Percentiles rank a stretch among this genome's conserved stretches.
Evolutionary conservation across 257 asterid genomes (phyloP).

Genomic region (Rubia yunnanensis): DNA sequence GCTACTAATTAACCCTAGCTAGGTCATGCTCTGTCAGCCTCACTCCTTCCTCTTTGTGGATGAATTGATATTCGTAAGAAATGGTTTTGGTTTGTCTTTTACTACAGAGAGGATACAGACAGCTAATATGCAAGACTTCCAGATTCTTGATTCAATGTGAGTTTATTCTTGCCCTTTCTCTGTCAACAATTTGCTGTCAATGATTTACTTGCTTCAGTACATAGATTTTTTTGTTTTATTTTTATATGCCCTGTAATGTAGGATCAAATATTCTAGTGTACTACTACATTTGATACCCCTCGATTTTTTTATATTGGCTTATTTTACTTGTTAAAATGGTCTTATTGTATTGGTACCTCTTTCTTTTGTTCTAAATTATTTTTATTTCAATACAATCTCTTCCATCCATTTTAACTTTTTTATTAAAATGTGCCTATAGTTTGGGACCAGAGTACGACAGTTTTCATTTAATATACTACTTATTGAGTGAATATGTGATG

Average conservation of each 20-base stretch:
- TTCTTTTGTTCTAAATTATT: no score
- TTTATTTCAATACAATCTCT: no score
- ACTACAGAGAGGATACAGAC: not conserved
- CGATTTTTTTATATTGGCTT: no score
- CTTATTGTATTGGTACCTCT: no score
- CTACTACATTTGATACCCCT: no score
- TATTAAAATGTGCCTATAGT: no score
- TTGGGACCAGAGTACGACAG: no score
- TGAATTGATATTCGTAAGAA: not conserved
- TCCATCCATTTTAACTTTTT: no score
- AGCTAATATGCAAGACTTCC: not conserved
- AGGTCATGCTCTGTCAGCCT: constrained; percentile 99
- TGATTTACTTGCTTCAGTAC: not conserved
- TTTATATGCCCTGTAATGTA: not conserved
- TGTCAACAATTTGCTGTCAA: not conserved
- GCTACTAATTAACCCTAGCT: constrained; percentile 29
- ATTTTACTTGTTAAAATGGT: no score
- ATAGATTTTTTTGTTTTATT: not conserved
- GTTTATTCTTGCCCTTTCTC: constrained; percentile 2
- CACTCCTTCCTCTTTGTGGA: constrained; percentile 80
- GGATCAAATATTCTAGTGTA: not conserved
- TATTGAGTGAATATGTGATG: no score
- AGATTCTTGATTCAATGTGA: constrained; percentile 4
- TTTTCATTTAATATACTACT: no score
- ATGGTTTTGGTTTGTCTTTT: not conserved